Evolutionary conservation across 2,329 filamentous ascomycete genomes (phyloP), one percentile per base, ranked within the genome.

Genomic region (Aspergillus clavatus): DNA sequence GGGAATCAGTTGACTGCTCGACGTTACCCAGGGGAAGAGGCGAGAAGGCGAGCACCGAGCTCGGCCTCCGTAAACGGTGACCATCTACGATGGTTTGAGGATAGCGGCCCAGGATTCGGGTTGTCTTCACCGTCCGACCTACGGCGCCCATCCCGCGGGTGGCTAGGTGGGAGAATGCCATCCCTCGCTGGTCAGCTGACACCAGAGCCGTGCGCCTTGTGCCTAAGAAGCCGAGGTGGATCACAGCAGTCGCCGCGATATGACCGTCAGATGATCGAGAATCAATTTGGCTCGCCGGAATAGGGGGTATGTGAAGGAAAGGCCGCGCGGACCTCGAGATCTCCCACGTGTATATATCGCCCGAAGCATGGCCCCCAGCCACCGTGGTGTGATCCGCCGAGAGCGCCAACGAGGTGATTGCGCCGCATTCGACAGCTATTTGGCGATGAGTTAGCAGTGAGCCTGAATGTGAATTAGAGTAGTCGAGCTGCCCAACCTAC

Each of bases 131-230:
- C 0, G 82, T 84, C 46, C 93, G 81, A 5, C 86, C 89, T 18
- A 98, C 78, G 19, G 89, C 80, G 3, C 93, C 93, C 28, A 94
- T 84, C 1, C 93, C 94, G 57, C 94, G 79, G 7, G 89, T 95
- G 7, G 93, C 94, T 7, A 98, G 78, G 68, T 98, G 94, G 3
- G 93, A 96, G 66, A 98, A 98, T 0, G 93, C 91, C 94, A 98
- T 98, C 16, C 94, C 93, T 39, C 82, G 82, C 59, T 95, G 87
- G 67, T 98, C 90, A 2, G 93, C 93, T 3, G 93, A 98, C 8
- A 97, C 90, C 4, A 98, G 75, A 3, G 94, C 93, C 11, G 93
- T 98, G 59, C 93, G 90, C 47, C 94, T 80, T 3, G 88, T 96
- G 6, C 91, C 93, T 5, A 98, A 75, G 62, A 98, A 98, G 0